A percentile compares a stretch with the other conserved stretches of the same genome.
These are phyloP conservation scores for Corymbia citriodora DNA, from an alignment of 441 rosid genomes.

Conservation along the genomic window DNA sequence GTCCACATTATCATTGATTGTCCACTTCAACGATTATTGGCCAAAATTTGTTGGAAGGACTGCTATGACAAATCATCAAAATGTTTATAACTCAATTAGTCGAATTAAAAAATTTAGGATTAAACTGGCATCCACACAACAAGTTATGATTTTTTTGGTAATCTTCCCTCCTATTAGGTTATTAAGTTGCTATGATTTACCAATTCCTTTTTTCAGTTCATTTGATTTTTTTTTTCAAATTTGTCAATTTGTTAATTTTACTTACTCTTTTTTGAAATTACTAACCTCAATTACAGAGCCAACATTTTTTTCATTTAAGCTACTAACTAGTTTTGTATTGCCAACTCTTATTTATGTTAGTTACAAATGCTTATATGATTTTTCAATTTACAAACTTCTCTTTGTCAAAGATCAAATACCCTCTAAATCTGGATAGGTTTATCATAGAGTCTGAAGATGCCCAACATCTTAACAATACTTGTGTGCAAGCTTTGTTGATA, in stretches of 20 bases:
- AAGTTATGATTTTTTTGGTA: neutral
- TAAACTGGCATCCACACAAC: too few relatives aligned
- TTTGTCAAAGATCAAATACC: neutral
- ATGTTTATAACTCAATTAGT: neutral
- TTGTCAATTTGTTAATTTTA: too few relatives aligned
- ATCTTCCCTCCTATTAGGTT: neutral
- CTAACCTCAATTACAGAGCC: neutral
- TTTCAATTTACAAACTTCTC: conserved; percentile 20
- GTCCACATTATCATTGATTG: accelerated
- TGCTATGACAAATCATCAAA: neutral
- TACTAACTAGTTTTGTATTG: neutral
- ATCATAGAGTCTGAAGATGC: neutral
- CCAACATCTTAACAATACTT: neutral
- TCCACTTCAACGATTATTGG: neutral
- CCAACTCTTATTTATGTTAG: neutral
- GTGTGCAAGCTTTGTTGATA: neutral
- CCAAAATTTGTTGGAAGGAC: neutral
- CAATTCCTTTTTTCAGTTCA: neutral
- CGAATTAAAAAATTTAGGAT: too few relatives aligned
- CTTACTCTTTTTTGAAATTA: too few relatives aligned
- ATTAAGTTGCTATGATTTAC: neutral
- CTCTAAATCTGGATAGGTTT: too few relatives aligned
- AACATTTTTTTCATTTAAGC: neutral
- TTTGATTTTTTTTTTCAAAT: too few relatives aligned
- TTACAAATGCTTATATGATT: neutral